Evolutionary conservation across 2,329 filamentous ascomycete genomes (phyloP).

Genomic region (Sclerotinia glacialis): DNA sequence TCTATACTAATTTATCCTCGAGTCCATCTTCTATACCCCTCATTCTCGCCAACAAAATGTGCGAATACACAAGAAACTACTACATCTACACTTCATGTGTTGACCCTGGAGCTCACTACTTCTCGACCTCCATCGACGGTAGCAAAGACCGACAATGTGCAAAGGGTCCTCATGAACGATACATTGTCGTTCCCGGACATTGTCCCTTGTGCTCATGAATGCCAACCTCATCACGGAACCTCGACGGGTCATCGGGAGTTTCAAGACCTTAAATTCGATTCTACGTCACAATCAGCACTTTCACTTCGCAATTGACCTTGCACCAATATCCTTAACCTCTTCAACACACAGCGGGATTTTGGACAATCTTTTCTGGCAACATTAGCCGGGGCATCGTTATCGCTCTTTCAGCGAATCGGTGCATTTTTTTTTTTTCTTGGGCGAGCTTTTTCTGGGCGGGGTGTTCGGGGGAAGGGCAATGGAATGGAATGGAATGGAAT

Average conservation of each 20-base stretch:
- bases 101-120: constrained; percentile 69
- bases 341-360: background rate
- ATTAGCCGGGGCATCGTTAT: background rate
- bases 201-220: constrained; percentile 51
- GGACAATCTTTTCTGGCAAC: background rate
- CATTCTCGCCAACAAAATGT: constrained; percentile 43
- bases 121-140: constrained; percentile 66
- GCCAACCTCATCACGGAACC: background rate
- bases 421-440: background rate
- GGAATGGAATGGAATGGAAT: background rate
- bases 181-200: constrained; percentile 65
- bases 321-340: background rate
- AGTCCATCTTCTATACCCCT: background rate
- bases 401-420: background rate
- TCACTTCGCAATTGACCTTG: background rate
- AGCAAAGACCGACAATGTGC: constrained; percentile 57
- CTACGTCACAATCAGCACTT: constrained; percentile 1
- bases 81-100: constrained; percentile 71
- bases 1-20: background rate
- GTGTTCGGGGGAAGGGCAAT: constrained; percentile 1
- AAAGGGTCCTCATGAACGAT: constrained; percentile 68
- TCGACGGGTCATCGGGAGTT: background rate
- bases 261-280: background rate
- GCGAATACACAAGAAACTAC: constrained; percentile 69
- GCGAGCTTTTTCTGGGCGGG: constrained; percentile 6